Conservation (phyloP, 768 basidiomycete species). For the Galerina marginata region DNA sequence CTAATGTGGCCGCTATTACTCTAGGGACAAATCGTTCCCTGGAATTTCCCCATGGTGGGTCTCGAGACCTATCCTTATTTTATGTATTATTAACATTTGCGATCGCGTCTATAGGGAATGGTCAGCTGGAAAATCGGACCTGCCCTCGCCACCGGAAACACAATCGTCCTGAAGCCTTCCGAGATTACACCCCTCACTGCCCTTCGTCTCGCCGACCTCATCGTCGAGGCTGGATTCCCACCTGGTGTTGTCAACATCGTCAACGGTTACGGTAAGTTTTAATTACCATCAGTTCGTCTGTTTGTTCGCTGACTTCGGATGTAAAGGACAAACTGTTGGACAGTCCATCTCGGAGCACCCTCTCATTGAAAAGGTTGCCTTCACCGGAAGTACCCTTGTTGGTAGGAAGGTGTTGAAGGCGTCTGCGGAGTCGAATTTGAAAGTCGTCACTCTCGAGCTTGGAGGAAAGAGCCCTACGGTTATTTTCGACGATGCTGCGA, state of each 20-base stretch:
- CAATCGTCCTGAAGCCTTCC: conserved; percentile 78
- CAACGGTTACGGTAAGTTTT: conserved; percentile 58
- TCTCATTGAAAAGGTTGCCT: conserved; percentile 72
- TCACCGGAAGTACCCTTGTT: conserved; percentile 77
- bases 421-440: conserved; percentile 74
- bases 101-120: conserved; percentile 41
- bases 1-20: background rate
- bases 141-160: conserved; percentile 79
- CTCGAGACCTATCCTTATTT: background rate
- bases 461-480: conserved; percentile 71
- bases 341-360: conserved; percentile 69
- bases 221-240: conserved; percentile 76
- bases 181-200: conserved; percentile 77
- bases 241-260: conserved; percentile 77
- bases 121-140: conserved; percentile 73
- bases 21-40: conserved; percentile 62
- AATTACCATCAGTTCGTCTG: background rate
- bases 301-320: background rate
- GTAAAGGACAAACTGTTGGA: conserved; percentile 56
- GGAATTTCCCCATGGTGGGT: conserved; percentile 52
- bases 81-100: background rate
- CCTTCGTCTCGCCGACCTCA: conserved; percentile 52
- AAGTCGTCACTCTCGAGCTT: conserved; percentile 75
- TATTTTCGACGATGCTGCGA: conserved; percentile 67
- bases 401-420: conserved; percentile 77